Conservation (phyloP, 1,284 basidiomycete genomes). For the Leucocoprinus gongylophorus region DNA sequence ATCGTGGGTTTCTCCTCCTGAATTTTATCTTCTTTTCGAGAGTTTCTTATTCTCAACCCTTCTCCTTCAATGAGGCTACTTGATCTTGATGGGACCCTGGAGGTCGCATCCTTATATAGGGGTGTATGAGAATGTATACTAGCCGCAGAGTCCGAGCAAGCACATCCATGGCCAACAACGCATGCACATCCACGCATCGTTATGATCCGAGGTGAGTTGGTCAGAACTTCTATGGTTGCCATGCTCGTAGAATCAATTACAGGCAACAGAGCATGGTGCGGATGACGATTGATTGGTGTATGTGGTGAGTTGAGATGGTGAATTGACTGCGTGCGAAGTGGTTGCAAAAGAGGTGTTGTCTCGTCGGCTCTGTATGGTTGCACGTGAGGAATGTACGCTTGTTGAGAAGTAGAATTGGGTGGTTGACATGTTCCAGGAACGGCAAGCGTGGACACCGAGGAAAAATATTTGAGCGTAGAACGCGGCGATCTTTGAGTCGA, state of each 20-base stretch:
- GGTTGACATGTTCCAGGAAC: slow-evolving; percentile 11
- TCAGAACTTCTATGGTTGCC: slow-evolving; percentile 23
- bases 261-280: slow-evolving; percentile 14
- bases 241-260: slow-evolving; percentile 12
- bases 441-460: neutral
- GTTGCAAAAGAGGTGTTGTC: slow-evolving; percentile 5
- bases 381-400: neutral
- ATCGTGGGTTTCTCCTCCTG: slow-evolving; percentile 28
- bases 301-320: slow-evolving; percentile 1
- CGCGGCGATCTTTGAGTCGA: slow-evolving; percentile 13
- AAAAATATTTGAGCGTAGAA: slow-evolving; percentile 10
- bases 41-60: neutral
- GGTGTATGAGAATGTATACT: neutral
- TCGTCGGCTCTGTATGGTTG: slow-evolving; percentile 1
- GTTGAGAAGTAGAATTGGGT: slow-evolving; percentile 8
- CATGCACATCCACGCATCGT: slow-evolving; percentile 12
- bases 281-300: slow-evolving; percentile 7
- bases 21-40: neutral
- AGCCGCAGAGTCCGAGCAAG: slow-evolving; percentile 1
- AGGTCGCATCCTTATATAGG: slow-evolving; percentile 10
- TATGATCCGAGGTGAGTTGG: slow-evolving; percentile 27
- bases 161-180: slow-evolving; percentile 13
- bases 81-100: slow-evolving; percentile 1
- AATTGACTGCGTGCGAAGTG: neutral
- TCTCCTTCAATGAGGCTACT: neutral